These are phyloP conservation scores for Populus davidiana DNA, from an alignment of 345 rosid genomes.

Conservation along the genomic window DNA sequence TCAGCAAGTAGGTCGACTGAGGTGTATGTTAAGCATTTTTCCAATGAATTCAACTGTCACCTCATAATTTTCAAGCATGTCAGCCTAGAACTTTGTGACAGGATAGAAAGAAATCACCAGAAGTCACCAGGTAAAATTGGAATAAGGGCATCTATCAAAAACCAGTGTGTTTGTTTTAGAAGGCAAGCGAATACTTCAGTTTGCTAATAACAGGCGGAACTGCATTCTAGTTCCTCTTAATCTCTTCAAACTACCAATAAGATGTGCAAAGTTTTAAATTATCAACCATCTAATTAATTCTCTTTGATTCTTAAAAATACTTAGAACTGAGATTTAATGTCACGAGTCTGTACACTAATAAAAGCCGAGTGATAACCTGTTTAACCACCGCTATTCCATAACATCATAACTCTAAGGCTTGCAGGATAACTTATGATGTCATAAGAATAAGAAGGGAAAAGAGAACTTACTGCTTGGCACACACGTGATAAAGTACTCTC, in stretches of 20 bases:
- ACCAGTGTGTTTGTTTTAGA: neutral
- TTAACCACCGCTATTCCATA: neutral
- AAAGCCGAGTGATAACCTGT: slow-evolving; percentile 2
- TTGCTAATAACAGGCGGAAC: neutral
- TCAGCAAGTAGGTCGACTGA: neutral
- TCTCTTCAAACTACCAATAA: neutral
- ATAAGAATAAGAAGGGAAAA: slow-evolving; percentile 7
- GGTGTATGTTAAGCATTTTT: neutral
- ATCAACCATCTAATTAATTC: neutral
- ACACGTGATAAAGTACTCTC: slow-evolving; percentile 83
- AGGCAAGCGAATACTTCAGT: neutral
- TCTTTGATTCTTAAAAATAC: neutral
- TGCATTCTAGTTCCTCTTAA: neutral
- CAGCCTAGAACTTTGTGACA: neutral
- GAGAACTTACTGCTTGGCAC: slow-evolving; percentile 63
- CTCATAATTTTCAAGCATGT: neutral
- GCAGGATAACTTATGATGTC: neutral
- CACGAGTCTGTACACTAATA: neutral
- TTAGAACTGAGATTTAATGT: neutral
- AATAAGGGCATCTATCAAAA: neutral
- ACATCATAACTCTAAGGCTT: neutral
- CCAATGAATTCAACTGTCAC: neutral
- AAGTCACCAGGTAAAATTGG: neutral
- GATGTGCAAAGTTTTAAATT: neutral
- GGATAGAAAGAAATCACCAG: neutral